Percentiles rank a stretch among this genome's conserved stretches.
Conservation (phyloP, 2,329 filamentous ascomycete species). For the Colletotrichum costaricense region DNA sequence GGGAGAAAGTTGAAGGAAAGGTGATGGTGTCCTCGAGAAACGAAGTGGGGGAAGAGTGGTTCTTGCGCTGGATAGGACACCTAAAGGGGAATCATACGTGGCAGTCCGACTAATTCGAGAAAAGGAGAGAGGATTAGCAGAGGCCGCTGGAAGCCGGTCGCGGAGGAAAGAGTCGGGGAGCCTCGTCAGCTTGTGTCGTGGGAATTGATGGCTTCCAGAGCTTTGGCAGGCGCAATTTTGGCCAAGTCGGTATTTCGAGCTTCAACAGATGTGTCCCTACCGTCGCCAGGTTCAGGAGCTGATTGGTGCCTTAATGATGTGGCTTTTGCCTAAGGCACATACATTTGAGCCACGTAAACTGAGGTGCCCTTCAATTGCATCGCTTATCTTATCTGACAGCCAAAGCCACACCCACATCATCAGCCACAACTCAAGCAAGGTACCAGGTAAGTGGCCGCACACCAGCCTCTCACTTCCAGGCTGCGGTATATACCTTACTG, state of each 20-base stretch:
- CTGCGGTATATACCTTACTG: too few relatives aligned
- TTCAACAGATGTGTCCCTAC: slow-evolving; percentile 39
- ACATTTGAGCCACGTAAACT: slow-evolving; percentile 7
- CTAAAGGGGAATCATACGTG: slow-evolving; percentile 21
- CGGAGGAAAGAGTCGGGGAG: slow-evolving; percentile 10
- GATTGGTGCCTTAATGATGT: slow-evolving; percentile 33
- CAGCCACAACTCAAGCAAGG: too few relatives aligned
- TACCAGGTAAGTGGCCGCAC: not conserved
- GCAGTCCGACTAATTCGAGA: not conserved
- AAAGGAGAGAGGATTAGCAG: not conserved
- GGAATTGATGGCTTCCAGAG: slow-evolving; percentile 38
- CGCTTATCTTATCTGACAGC: not conserved
- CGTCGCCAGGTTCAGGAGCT: slow-evolving; percentile 32
- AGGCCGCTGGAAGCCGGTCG: slow-evolving; percentile 35
- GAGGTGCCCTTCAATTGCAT: too few relatives aligned
- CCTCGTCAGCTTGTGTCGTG: slow-evolving; percentile 26
- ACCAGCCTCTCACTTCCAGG: too few relatives aligned
- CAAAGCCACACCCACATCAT: not conserved
- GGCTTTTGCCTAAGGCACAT: slow-evolving; percentile 28
- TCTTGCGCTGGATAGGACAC: slow-evolving; percentile 22
- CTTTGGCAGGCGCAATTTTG: slow-evolving; percentile 36
- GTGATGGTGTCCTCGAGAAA: slow-evolving; percentile 30
- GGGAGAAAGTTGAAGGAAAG: slow-evolving; percentile 24
- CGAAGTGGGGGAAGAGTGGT: slow-evolving; percentile 30
- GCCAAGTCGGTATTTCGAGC: slow-evolving; percentile 35